phyloP scores from a whole-genome alignment of 352 stramenopile species.

The Phytophthora multivora region DNA sequence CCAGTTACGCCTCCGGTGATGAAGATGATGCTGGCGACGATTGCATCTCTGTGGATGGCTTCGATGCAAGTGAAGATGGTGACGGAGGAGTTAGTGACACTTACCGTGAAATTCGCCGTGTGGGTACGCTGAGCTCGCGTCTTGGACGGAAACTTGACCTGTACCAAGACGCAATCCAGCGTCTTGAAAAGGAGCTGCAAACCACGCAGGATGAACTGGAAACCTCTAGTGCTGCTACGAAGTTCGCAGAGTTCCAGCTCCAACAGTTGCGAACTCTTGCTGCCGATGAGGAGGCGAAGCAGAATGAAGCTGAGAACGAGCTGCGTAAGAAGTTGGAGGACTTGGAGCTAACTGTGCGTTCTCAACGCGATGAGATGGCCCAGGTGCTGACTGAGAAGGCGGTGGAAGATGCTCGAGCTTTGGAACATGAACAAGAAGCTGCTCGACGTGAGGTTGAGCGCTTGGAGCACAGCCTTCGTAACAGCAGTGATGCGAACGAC shows the following conservation, averaged over 20 bases:
- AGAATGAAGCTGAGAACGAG: constrained; percentile 34
- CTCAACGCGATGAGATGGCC: constrained; percentile 28
- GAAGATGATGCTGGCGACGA: constrained; percentile 47
- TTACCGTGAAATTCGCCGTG: constrained; percentile 66
- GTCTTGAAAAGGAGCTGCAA: constrained; percentile 67
- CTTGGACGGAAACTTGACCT: constrained; percentile 74
- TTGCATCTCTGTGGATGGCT: constrained; percentile 37
- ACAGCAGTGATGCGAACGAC: constrained; percentile 17
- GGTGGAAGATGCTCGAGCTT: constrained; percentile 27
- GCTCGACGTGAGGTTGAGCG: constrained; percentile 32
- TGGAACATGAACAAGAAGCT: constrained; percentile 33
- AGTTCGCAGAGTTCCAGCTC: constrained; percentile 84
- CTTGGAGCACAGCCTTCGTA: constrained; percentile 29
- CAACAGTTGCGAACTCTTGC: constrained; percentile 68
- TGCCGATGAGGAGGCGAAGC: constrained; percentile 51
- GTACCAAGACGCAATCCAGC: constrained; percentile 74
- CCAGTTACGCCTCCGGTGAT: constrained; percentile 64
- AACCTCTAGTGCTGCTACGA: constrained; percentile 72
- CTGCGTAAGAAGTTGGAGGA: constrained; percentile 27
- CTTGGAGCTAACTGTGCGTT: constrained; percentile 33
- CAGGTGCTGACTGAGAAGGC: constrained; percentile 38
- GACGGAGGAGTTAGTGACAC: constrained; percentile 34
- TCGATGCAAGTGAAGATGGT: constrained; percentile 40
- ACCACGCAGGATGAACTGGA: constrained; percentile 78
- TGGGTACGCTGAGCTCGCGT: constrained; percentile 57